These are phyloP conservation scores for Ensete glaucum DNA, from an alignment of 176 grass and related monocot species.

Conservation along the genomic window DNA sequence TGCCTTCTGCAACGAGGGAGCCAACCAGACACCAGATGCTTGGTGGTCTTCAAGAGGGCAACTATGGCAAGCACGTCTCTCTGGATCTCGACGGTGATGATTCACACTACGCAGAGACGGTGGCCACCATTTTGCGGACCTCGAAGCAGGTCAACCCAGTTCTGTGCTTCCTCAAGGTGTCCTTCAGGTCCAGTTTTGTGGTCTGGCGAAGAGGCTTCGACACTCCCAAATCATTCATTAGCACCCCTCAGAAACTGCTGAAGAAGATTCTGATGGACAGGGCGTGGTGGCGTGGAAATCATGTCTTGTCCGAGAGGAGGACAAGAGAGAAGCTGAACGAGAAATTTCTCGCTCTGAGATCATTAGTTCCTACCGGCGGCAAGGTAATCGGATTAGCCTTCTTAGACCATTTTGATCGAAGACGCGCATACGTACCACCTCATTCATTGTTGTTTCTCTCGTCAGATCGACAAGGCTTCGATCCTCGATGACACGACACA, in stretches of 20 bases:
- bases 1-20: not conserved
- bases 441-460: not conserved
- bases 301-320: conserved; percentile 62
- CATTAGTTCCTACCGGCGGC: conserved; percentile 54
- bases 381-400: conserved; percentile 31
- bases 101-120: conserved; percentile 26
- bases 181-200: conserved; percentile 37
- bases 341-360: conserved; percentile 65
- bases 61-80: not conserved
- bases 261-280: conserved; percentile 50
- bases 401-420: not conserved
- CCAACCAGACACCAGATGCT: not conserved
- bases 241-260: conserved; percentile 52
- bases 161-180: not conserved
- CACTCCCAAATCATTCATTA: not conserved
- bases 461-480: conserved; percentile 75
- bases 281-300: conserved; percentile 6
- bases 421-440: not conserved
- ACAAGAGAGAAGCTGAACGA: conserved; percentile 77
- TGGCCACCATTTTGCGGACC: conserved; percentile 27
- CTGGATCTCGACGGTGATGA: conserved; percentile 29
- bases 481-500: conserved; percentile 67
- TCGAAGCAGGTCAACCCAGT: conserved; percentile 9
- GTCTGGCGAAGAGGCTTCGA: conserved; percentile 33
- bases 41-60: not conserved